Conservation (phyloP, 2,329 filamentous ascomycete genomes). For the Aotearoamyces nothofagi region DNA sequence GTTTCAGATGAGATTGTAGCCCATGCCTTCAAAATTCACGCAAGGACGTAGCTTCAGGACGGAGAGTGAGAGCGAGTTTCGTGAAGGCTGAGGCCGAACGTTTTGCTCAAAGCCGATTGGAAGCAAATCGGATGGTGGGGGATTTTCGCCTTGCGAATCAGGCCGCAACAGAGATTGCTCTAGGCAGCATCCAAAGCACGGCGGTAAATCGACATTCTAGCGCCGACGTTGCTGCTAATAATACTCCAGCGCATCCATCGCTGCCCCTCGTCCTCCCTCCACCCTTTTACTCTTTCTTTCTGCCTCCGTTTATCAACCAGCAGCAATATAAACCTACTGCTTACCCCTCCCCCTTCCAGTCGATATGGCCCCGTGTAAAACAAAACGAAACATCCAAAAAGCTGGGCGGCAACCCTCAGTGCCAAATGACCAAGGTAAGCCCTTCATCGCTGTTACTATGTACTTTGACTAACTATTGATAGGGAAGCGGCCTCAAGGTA, state of each 20-base stretch:
- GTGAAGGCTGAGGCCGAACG: too few relatives aligned
- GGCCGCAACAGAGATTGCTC: too few relatives aligned
- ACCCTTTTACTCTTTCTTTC: neutral
- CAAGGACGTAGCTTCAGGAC: too few relatives aligned
- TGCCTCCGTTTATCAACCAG: neutral
- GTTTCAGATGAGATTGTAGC: too few relatives aligned
- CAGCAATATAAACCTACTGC: slow-evolving; percentile 7
- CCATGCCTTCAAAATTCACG: too few relatives aligned
- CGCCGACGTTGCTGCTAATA: too few relatives aligned
- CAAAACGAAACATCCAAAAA: slow-evolving; percentile 11
- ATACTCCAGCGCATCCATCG: slow-evolving; percentile 1
- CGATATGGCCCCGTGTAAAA: slow-evolving; percentile 11
- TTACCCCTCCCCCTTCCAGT: slow-evolving; percentile 9
- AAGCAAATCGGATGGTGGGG: too few relatives aligned
- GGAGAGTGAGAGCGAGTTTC: too few relatives aligned
- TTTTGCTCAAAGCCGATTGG: too few relatives aligned
- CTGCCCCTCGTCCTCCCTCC: neutral
- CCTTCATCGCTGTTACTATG: slow-evolving; percentile 6
- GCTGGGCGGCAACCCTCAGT: slow-evolving; percentile 9
- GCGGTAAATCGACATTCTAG: too few relatives aligned
- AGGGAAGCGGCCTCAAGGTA: slow-evolving; percentile 6
- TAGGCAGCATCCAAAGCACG: too few relatives aligned
- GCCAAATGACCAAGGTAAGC: slow-evolving; percentile 10
- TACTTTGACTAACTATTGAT: slow-evolving; percentile 10
- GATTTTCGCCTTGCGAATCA: too few relatives aligned